Evolutionary conservation across 352 stramenopile species (phyloP).

Genomic region (Pythium aquatile): DNA sequence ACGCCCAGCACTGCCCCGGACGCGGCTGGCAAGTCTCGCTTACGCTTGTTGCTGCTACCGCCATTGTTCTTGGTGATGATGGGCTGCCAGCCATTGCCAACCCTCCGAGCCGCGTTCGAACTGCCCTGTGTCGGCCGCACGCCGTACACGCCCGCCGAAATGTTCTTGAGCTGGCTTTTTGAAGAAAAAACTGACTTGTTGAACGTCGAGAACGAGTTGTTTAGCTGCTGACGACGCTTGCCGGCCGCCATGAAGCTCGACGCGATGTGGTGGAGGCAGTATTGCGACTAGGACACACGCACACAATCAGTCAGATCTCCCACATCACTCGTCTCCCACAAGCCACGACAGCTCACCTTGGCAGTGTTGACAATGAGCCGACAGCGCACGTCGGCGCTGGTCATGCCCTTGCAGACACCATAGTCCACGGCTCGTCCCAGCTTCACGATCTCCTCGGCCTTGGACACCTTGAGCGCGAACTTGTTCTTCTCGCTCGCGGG

Average conservation of each 20-base stretch:
- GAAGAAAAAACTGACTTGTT: constrained; percentile 62
- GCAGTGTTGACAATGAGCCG: constrained; percentile 71
- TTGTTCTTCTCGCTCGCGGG: constrained; percentile 69
- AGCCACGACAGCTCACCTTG: constrained; percentile 34
- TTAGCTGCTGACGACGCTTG: constrained; percentile 71
- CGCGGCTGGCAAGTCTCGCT: constrained; percentile 28
- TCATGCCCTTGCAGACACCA: constrained; percentile 78
- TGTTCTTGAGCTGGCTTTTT: constrained; percentile 60
- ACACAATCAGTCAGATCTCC: background rate
- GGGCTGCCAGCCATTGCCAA: constrained; percentile 31
- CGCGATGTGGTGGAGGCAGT: constrained; percentile 77
- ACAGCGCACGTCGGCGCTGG: constrained; percentile 53
- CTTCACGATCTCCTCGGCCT: constrained; percentile 54
- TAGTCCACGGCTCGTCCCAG: constrained; percentile 68
- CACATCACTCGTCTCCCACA: background rate
- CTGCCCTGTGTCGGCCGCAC: constrained; percentile 25
- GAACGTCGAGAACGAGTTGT: constrained; percentile 62
- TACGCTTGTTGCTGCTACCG: constrained; percentile 44
- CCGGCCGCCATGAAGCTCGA: constrained; percentile 70
- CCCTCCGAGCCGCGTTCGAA: constrained; percentile 5
- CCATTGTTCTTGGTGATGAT: constrained; percentile 19
- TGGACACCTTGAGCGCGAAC: constrained; percentile 77
- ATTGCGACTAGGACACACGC: constrained; percentile 43
- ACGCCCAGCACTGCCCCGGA: constrained; percentile 32
- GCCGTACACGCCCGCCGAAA: constrained; percentile 78